phyloP scores from a whole-genome alignment of 148 eudicot species.

The Hydrangea macrophylla region DNA sequence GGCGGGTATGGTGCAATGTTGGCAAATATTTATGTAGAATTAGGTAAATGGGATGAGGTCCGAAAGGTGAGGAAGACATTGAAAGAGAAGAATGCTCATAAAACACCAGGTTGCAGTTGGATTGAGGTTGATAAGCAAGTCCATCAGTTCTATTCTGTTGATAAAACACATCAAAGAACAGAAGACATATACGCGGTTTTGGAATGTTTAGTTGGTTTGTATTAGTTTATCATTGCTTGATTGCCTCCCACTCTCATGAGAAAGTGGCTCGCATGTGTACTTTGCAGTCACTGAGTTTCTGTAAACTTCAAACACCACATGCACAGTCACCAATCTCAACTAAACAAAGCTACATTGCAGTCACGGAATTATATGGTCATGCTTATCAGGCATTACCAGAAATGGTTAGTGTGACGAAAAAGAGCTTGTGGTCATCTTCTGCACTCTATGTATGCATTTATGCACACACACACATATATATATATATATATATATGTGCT shows the following conservation, averaged over 20 bases:
- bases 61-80: slow-evolving; percentile 42
- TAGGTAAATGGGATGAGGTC: slow-evolving; percentile 70
- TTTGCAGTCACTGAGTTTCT: neutral
- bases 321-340: neutral
- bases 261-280: neutral
- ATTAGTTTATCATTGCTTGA: slow-evolving; percentile 5
- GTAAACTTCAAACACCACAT: neutral
- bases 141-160: slow-evolving; percentile 64
- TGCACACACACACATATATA: no score
- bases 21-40: slow-evolving; percentile 64
- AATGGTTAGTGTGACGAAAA: neutral
- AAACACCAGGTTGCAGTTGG: slow-evolving; percentile 83
- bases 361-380: neutral
- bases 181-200: slow-evolving; percentile 54
- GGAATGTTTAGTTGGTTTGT: slow-evolving; percentile 33
- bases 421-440: neutral
- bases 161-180: slow-evolving; percentile 52
- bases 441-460: no score
- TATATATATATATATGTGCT: no score
- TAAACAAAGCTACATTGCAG: neutral
- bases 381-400: neutral
- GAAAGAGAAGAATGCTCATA: slow-evolving; percentile 50
- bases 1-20: slow-evolving; percentile 68
- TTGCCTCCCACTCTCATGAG: neutral
- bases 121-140: slow-evolving; percentile 61